Conservation (phyloP, 176 grass and related monocot species). For the Elymus sibiricus region DNA sequence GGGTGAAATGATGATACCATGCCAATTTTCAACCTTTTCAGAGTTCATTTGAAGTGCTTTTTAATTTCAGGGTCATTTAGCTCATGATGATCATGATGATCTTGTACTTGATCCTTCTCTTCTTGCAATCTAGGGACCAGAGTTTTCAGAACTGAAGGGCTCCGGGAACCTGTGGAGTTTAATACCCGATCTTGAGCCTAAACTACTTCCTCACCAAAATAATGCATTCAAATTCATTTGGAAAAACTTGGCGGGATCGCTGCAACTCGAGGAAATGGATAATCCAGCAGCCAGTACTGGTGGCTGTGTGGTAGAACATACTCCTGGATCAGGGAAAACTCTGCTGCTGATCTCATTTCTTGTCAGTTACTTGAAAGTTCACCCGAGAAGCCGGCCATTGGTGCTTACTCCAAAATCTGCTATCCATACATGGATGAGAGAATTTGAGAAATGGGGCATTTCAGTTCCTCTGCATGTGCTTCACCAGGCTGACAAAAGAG, state of each 20-base stretch:
- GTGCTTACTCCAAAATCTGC: constrained; percentile 85
- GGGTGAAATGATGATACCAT: too few relatives aligned
- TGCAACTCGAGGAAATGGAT: constrained; percentile 56
- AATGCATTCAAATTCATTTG: constrained; percentile 91
- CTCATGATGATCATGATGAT: constrained; percentile 20
- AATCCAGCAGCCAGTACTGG: constrained; percentile 42
- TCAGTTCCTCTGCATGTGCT: constrained; percentile 63
- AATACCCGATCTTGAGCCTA: constrained; percentile 57
- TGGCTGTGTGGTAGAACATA: constrained; percentile 89
- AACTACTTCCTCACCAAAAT: constrained; percentile 69
- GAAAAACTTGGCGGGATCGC: constrained; percentile 61
- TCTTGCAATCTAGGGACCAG: constrained; percentile 25
- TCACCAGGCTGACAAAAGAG: constrained; percentile 31
- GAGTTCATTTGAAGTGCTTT: too few relatives aligned
- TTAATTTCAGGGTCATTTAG: too few relatives aligned
- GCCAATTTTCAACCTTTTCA: too few relatives aligned
- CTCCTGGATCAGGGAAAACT: constrained; percentile 91
- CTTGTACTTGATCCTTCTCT: constrained; percentile 35
- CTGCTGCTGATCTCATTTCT: constrained; percentile 77
- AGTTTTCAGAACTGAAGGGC: constrained; percentile 32
- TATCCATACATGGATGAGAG: constrained; percentile 76
- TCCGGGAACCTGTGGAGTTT: constrained; percentile 62
- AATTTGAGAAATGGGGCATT: constrained; percentile 82
- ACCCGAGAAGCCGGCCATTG: constrained; percentile 73
- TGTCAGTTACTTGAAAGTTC: constrained; percentile 74